These are phyloP conservation scores for Agrocybe praecox DNA, from an alignment of 768 basidiomycete species.

Conservation along the genomic window DNA sequence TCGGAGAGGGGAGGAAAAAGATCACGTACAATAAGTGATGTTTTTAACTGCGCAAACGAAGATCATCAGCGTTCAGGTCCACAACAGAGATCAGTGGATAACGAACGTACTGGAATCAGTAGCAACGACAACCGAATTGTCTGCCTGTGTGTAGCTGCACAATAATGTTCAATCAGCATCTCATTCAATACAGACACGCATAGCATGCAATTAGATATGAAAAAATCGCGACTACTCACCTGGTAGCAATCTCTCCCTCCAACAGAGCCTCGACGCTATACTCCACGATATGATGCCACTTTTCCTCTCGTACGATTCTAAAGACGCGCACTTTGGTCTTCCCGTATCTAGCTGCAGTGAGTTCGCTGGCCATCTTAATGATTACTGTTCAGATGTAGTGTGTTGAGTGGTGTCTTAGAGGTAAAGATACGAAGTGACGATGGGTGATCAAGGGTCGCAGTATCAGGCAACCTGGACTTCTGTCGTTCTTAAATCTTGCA, in stretches of 20 bases:
- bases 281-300: constrained; percentile 77
- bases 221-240: constrained; percentile 43
- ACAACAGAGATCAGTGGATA: not conserved
- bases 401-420: too few relatives aligned
- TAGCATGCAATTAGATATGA: too few relatives aligned
- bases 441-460: too few relatives aligned
- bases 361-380: not conserved
- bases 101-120: constrained; percentile 84
- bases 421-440: too few relatives aligned
- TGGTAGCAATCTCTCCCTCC: constrained; percentile 81
- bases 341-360: constrained; percentile 69
- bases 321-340: constrained; percentile 90
- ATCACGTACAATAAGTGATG: constrained; percentile 57
- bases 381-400: too few relatives aligned
- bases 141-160: constrained; percentile 80
- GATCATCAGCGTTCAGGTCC: not conserved
- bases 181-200: too few relatives aligned
- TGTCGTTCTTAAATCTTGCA: too few relatives aligned
- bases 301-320: constrained; percentile 73
- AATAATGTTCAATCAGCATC: not conserved
- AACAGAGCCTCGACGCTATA: constrained; percentile 81
- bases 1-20: not conserved
- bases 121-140: constrained; percentile 87
- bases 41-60: constrained; percentile 55
- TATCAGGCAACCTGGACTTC: too few relatives aligned